Base-by-base conservation (phyloP, 768 basidiomycete genomes). In the Collybiopsis luxurians region DNA sequence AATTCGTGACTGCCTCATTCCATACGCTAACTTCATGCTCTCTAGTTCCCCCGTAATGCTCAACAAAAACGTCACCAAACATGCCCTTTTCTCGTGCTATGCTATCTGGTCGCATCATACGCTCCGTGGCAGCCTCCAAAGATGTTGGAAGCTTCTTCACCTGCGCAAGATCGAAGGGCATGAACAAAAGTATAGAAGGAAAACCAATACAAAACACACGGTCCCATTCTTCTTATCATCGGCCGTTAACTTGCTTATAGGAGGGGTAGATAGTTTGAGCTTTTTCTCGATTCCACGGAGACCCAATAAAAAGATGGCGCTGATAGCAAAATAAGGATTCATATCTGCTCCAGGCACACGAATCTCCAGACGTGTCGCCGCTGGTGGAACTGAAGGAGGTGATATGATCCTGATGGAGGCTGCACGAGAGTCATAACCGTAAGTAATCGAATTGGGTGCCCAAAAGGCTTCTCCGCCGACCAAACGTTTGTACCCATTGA, bases 281-380 rank as follows among this genome's bases (percentile, higher is more conserved):
- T 89, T 82, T 73, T 86, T 88, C 71, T 85, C 81, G 55, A 99
- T 93, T 2, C 97, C 97, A 57, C 93, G 80, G 26, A 97, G 67
- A 9, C 97, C 97, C 27, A 96, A 75, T 19, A 84, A 78, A 69
- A 98, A 93, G 59, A 98, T 89, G 2, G 96, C 88, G 48, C 90
- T 86, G 43, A 98, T 73, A 0, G 94, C 85, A 61, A 89, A 92
- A 72, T 95, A 91, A 1, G 94, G 91, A 72, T 95, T 95, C 83
- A 98, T 92, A 66, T 99, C 97, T 38, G 97, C 97, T 24, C 97
- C 97, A 1, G 97, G 95, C 17, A 98, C 84, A 53, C 97, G 88
- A 13, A 99, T 75, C 75, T 99, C 97, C 64, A 99, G 82, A 48
- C 97, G 80, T 1, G 97, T 98, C 2, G 90, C 92, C 3, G 83